These are phyloP conservation scores for Leishmania turanica DNA, from an alignment of 208 protist genomes.

Conservation along the genomic window DNA sequence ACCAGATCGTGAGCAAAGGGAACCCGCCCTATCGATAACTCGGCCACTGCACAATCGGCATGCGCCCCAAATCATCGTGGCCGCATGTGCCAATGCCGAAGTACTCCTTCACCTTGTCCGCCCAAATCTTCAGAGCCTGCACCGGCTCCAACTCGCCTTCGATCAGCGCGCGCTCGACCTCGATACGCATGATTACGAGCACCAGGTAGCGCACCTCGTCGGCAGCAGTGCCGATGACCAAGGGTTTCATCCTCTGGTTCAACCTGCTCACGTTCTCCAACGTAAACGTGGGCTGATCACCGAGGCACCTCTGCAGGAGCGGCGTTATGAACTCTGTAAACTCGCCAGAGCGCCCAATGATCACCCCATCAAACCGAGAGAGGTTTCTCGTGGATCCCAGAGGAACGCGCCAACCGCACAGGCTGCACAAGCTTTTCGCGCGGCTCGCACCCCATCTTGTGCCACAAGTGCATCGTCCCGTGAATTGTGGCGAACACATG, in stretches of 20 bases:
- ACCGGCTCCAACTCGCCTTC: conserved; percentile 69
- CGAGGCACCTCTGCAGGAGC: conserved; percentile 47
- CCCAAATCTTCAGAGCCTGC: conserved; percentile 74
- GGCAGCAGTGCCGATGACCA: conserved; percentile 77
- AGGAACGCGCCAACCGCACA: conserved; percentile 52
- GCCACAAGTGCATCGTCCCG: conserved; percentile 84
- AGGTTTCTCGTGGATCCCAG: conserved; percentile 85
- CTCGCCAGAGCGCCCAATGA: conserved; percentile 52
- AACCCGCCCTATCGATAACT: conserved; percentile 74
- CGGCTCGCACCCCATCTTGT: conserved; percentile 76
- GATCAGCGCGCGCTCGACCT: conserved; percentile 86
- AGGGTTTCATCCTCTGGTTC: conserved; percentile 55
- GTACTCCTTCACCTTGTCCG: conserved; percentile 86
- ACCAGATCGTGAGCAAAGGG: conserved; percentile 75
- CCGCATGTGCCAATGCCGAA: conserved; percentile 68
- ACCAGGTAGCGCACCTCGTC: conserved; percentile 91
- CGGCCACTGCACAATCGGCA: conserved; percentile 90
- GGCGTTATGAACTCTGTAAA: conserved; percentile 68
- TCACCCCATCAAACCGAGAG: conserved; percentile 76
- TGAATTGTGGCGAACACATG: conserved; percentile 73
- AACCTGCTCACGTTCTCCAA: conserved; percentile 53
- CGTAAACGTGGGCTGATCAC: conserved; percentile 55
- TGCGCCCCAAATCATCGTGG: conserved; percentile 69
- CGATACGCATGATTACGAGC: conserved; percentile 87
- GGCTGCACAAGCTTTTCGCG: conserved; percentile 49